phyloP scores from a whole-genome alignment of 768 basidiomycete species.

The Russula vinacea region DNA sequence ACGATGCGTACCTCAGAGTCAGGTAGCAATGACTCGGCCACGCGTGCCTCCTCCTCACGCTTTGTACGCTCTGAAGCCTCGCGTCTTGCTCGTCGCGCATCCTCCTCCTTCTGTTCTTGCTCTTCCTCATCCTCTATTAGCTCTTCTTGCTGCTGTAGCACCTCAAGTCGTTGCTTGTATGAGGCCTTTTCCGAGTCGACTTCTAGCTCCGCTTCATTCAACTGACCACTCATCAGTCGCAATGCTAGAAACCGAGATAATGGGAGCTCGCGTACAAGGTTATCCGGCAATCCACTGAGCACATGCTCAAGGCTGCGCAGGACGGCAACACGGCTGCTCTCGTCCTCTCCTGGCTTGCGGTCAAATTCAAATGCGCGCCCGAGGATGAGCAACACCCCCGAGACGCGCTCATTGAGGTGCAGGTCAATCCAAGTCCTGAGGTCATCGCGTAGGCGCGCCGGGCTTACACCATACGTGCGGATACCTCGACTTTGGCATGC shows the following conservation, averaged over 20 bases:
- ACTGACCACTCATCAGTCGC: slow-evolving; percentile 44
- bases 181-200: slow-evolving; percentile 91
- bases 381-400: slow-evolving; percentile 91
- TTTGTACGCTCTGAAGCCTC: slow-evolving; percentile 66
- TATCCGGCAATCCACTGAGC: slow-evolving; percentile 88
- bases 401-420: slow-evolving; percentile 86
- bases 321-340: slow-evolving; percentile 79
- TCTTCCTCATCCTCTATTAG: slow-evolving; percentile 99
- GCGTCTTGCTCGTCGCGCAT: slow-evolving; percentile 80
- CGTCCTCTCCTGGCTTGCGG: slow-evolving; percentile 63
- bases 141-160: slow-evolving; percentile 96
- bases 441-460: slow-evolving; percentile 85
- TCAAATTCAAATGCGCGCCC: slow-evolving; percentile 94
- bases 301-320: slow-evolving; percentile 85
- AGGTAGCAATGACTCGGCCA: slow-evolving; percentile 80
- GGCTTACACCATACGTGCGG: slow-evolving; percentile 81
- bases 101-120: slow-evolving; percentile 93
- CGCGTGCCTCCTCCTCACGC: slow-evolving; percentile 60
- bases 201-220: slow-evolving; percentile 95
- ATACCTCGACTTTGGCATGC: slow-evolving; percentile 95
- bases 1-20: slow-evolving; percentile 71
- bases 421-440: slow-evolving; percentile 89
- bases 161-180: slow-evolving; percentile 98
- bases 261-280: slow-evolving; percentile 60
- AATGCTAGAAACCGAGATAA: neutral